phyloP scores from a whole-genome alignment of 257 asterid species.

The Coffea canephora region DNA sequence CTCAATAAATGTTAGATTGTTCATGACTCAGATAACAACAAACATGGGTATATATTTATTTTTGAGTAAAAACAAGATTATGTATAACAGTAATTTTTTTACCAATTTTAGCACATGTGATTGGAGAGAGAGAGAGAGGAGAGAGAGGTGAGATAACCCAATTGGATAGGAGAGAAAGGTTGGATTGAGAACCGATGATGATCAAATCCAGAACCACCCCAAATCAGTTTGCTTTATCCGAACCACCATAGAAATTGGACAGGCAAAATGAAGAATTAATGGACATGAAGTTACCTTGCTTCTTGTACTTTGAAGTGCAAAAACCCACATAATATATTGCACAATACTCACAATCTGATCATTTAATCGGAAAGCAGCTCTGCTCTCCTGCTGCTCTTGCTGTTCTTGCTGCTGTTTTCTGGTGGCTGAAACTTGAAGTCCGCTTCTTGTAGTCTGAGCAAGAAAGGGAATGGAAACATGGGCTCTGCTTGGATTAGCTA shows the following conservation, averaged over 20 bases:
- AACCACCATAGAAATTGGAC: too few species aligned
- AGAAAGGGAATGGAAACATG: slow-evolving; percentile 22
- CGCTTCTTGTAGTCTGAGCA: slow-evolving; percentile 31
- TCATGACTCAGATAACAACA: too few species aligned
- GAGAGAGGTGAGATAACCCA: slow-evolving; percentile 59
- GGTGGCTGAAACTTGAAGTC: slow-evolving; percentile 26
- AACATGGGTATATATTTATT: too few species aligned
- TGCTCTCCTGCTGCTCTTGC: not conserved
- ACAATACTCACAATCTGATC: slow-evolving; percentile 25
- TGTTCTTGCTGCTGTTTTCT: slow-evolving; percentile 24
- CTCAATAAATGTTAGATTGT: not conserved
- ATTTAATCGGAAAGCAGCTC: slow-evolving; percentile 22
- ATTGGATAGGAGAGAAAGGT: slow-evolving; percentile 60
- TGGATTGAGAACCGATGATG: too few species aligned
- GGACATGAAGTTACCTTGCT: slow-evolving; percentile 4
- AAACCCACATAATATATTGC: slow-evolving; percentile 2
- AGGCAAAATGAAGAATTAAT: too few species aligned
- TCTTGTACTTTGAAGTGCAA: too few species aligned
- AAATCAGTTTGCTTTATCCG: too few species aligned
- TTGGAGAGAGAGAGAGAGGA: slow-evolving; percentile 24
- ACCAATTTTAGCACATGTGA: not conserved
- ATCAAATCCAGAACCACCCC: too few species aligned
- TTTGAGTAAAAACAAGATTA: not conserved
- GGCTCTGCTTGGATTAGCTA: slow-evolving; percentile 4
- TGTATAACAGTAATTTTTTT: not conserved